Evolutionary conservation across 2,329 filamentous ascomycete genomes (phyloP).

Genomic region (Delphinella strobiligena): DNA sequence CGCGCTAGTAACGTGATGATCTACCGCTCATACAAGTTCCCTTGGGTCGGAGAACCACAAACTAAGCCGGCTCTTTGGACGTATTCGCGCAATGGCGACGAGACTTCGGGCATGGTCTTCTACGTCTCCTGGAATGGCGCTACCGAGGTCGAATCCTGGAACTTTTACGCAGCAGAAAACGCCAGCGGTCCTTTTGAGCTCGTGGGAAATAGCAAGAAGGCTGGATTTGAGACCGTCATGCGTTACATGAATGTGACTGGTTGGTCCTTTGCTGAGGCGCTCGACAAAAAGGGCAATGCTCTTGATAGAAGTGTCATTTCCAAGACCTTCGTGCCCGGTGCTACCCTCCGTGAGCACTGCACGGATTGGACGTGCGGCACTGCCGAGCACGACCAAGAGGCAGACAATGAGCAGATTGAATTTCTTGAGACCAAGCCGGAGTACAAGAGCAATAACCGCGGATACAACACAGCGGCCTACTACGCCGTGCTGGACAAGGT

Average conservation of each 20-base stretch:
- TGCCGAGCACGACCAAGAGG: slow-evolving; percentile 11
- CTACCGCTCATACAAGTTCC: slow-evolving; percentile 43
- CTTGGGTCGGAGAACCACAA: slow-evolving; percentile 39
- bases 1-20: slow-evolving; percentile 32
- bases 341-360: slow-evolving; percentile 18
- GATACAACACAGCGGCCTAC: slow-evolving; percentile 22
- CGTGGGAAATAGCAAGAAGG: slow-evolving; percentile 27
- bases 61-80: slow-evolving; percentile 27
- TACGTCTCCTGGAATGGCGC: slow-evolving; percentile 45
- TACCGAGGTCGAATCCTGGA: slow-evolving; percentile 37
- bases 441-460: slow-evolving; percentile 19
- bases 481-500: slow-evolving; percentile 13
- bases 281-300: slow-evolving; percentile 18
- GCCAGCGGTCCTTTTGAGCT: slow-evolving; percentile 23
- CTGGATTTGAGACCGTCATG: slow-evolving; percentile 32
- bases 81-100: slow-evolving; percentile 23
- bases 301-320: slow-evolving; percentile 21
- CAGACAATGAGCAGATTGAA: slow-evolving; percentile 10
- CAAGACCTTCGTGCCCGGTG: slow-evolving; percentile 25
- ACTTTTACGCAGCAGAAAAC: slow-evolving; percentile 33
- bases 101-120: slow-evolving; percentile 22
- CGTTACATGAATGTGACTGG: slow-evolving; percentile 13
- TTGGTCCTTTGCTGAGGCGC: slow-evolving; percentile 23
- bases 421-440: slow-evolving; percentile 13
- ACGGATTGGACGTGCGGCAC: slow-evolving; percentile 20